Percentiles rank a stretch among this genome's conserved stretches.
These are phyloP conservation scores for Spergularia bocconei DNA, from an alignment of 148 eudicot genomes.

Conservation along the genomic window DNA sequence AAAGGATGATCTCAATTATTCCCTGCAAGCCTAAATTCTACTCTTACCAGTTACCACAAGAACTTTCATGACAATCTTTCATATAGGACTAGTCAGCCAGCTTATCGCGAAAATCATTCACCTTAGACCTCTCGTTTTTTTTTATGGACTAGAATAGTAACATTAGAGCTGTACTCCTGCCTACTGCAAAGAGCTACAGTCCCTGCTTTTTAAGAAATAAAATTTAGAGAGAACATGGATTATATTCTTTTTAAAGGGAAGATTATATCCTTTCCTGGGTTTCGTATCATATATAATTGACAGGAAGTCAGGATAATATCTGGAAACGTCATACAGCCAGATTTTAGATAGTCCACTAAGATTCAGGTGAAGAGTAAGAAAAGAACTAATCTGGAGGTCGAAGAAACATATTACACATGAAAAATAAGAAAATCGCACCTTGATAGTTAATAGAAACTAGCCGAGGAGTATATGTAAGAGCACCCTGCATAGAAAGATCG, in stretches of 20 bases:
- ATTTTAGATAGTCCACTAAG: too few species aligned
- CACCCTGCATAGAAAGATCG: constrained; percentile 53
- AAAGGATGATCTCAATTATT: too few species aligned
- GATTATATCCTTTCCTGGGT: too few species aligned
- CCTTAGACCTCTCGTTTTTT: background rate
- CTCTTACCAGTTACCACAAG: too few species aligned
- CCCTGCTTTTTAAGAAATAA: too few species aligned
- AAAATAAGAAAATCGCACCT: constrained; percentile 43
- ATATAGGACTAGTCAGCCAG: background rate
- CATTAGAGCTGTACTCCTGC: background rate
- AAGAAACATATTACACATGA: background rate
- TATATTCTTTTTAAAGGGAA: too few species aligned
- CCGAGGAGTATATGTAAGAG: constrained; percentile 87
- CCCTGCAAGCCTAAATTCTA: too few species aligned
- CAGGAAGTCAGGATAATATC: too few species aligned
- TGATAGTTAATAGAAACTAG: constrained; percentile 66
- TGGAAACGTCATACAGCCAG: too few species aligned
- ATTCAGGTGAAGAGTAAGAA: background rate
- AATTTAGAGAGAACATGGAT: too few species aligned
- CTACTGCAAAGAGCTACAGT: too few species aligned
- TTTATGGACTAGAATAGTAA: background rate
- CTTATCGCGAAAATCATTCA: background rate
- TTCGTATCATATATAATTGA: too few species aligned
- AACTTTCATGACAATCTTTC: background rate
- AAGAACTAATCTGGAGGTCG: background rate